These are phyloP conservation scores for Vachellia pachyceras DNA, from an alignment of 306 rosid species.

Conservation along the genomic window DNA sequence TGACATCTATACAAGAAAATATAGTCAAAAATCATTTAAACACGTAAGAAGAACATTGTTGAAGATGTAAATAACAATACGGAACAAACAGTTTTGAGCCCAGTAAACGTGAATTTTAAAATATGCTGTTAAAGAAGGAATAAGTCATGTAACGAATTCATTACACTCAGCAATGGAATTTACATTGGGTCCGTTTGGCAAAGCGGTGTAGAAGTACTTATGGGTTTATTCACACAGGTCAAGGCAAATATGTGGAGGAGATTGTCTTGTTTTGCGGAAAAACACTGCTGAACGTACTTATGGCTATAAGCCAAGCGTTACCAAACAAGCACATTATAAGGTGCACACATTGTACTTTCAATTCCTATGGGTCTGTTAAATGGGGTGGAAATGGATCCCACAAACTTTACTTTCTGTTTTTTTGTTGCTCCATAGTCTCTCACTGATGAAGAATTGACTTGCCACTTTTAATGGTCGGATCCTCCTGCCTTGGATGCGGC, in stretches of 20 bases:
- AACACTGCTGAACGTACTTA: too few species aligned
- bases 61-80: too few species aligned
- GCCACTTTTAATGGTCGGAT: slow-evolving; percentile 2
- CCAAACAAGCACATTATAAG: too few species aligned
- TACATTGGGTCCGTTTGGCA: too few species aligned
- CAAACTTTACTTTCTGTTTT: neutral
- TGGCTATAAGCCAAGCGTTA: too few species aligned
- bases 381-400: neutral
- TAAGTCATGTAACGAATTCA: neutral
- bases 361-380: slow-evolving; percentile 20
- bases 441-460: slow-evolving; percentile 6
- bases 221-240: too few species aligned
- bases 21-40: too few species aligned
- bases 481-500: neutral
- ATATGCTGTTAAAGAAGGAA: neutral
- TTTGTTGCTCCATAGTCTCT: neutral
- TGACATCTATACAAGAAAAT: too few species aligned
- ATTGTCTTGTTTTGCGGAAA: too few species aligned
- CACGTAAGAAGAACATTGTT: too few species aligned
- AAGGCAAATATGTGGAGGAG: too few species aligned
- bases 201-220: too few species aligned
- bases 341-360: neutral
- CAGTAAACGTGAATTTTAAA: neutral
- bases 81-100: neutral
- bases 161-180: slow-evolving; percentile 12